phyloP scores from a whole-genome alignment of 2,329 filamentous ascomycete species.

The Alternaria brassicae region DNA sequence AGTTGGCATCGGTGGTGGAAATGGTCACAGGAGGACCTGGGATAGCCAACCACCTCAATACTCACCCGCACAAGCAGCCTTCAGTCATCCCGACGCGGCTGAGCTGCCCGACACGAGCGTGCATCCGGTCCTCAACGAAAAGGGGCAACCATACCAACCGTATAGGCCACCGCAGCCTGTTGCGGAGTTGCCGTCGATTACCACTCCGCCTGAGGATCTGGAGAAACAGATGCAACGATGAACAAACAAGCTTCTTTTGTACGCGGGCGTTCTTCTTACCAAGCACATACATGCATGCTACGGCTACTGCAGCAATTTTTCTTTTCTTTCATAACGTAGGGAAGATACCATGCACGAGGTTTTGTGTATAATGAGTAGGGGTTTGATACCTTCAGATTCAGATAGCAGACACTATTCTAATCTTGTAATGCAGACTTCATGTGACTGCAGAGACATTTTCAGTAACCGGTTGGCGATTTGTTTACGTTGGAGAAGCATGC shows the following conservation, averaged over 20 bases:
- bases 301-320: background rate
- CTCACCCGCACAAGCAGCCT: slow-evolving; percentile 28
- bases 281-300: background rate
- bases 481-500: background rate
- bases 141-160: slow-evolving; percentile 29
- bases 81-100: slow-evolving; percentile 14
- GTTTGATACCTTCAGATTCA: background rate
- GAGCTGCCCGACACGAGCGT: slow-evolving; percentile 31
- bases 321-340: background rate
- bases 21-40: slow-evolving; percentile 32
- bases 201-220: slow-evolving; percentile 32
- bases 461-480: background rate
- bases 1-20: slow-evolving; percentile 44
- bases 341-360: background rate
- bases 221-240: slow-evolving; percentile 32
- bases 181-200: slow-evolving; percentile 27
- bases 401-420: background rate
- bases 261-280: background rate
- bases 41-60: slow-evolving; percentile 41
- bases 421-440: background rate
- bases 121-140: slow-evolving; percentile 23
- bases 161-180: slow-evolving; percentile 34
- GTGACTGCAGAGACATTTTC: background rate
- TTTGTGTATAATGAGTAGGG: background rate
- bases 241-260: too few relatives aligned